Conservation (phyloP, 2,329 filamentous ascomycete species). For the Rhytidhysteron rufulum region DNA sequence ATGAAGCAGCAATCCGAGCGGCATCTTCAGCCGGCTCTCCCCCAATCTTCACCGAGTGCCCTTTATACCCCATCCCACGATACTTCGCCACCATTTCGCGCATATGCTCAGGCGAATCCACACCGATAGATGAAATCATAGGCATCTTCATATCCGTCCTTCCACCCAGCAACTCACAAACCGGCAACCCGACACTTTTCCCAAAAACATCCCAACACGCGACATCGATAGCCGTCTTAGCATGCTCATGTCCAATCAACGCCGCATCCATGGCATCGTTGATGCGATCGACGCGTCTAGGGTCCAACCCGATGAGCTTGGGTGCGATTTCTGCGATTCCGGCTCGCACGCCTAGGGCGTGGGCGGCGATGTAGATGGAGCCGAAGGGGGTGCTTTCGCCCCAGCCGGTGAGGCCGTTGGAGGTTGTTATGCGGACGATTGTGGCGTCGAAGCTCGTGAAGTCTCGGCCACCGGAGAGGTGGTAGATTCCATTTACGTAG, state of each 20-base stretch:
- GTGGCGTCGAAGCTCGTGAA: constrained; percentile 20
- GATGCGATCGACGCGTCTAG: constrained; percentile 21
- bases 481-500: constrained; percentile 16
- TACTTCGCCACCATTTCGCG: too few relatives aligned
- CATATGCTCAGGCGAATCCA: too few relatives aligned
- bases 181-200: constrained; percentile 17
- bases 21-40: too few relatives aligned
- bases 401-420: constrained; percentile 21
- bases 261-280: constrained; percentile 24
- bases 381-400: constrained; percentile 23
- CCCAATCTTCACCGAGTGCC: too few relatives aligned
- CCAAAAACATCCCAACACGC: constrained; percentile 24
- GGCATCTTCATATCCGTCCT: constrained; percentile 12
- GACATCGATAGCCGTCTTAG: constrained; percentile 14
- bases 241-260: constrained; percentile 16
- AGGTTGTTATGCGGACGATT: constrained; percentile 17
- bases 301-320: constrained; percentile 19
- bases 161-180: constrained; percentile 21
- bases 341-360: constrained; percentile 18
- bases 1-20: too few relatives aligned
- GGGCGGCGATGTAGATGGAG: constrained; percentile 16
- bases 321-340: constrained; percentile 22
- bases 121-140: too few relatives aligned
- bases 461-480: constrained; percentile 12
- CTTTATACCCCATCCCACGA: too few relatives aligned